Evolutionary conservation across 352 stramenopile species (phyloP).

Genomic region (Phytopythium mirpurense): DNA sequence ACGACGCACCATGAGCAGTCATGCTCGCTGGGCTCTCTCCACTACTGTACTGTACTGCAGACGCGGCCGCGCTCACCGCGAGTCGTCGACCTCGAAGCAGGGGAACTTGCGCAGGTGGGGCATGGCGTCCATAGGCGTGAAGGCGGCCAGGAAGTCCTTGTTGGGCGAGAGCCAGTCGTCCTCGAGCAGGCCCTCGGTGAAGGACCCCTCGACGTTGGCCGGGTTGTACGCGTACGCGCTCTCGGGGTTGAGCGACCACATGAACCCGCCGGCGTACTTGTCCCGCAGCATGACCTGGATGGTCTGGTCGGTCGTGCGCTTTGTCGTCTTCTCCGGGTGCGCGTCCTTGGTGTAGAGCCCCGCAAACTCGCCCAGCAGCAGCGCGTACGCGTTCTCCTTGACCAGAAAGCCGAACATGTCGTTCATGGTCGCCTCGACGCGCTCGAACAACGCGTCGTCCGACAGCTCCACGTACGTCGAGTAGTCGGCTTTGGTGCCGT

Average conservation of each 20-base stretch:
- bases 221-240: slow-evolving; percentile 76
- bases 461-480: slow-evolving; percentile 53
- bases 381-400: slow-evolving; percentile 34
- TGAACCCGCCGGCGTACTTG: slow-evolving; percentile 68
- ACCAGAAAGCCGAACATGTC: slow-evolving; percentile 78
- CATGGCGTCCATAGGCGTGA: slow-evolving; percentile 62
- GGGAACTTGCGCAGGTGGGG: slow-evolving; percentile 54
- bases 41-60: no score
- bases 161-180: slow-evolving; percentile 81
- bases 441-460: slow-evolving; percentile 40
- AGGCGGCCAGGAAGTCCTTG: slow-evolving; percentile 55
- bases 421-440: slow-evolving; percentile 54
- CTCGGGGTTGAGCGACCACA: slow-evolving; percentile 83
- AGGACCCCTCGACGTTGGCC: slow-evolving; percentile 41
- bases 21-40: no score
- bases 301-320: slow-evolving; percentile 68
- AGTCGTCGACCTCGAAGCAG: slow-evolving; percentile 36
- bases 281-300: slow-evolving; percentile 61
- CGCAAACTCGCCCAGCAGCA: slow-evolving; percentile 74
- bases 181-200: slow-evolving; percentile 65
- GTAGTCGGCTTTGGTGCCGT: slow-evolving; percentile 41
- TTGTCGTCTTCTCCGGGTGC: slow-evolving; percentile 63
- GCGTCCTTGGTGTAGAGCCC: slow-evolving; percentile 64
- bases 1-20: no score
- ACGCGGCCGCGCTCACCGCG: background rate